phyloP scores from a whole-genome alignment of 768 basidiomycete species.

The Suillus plorans region DNA sequence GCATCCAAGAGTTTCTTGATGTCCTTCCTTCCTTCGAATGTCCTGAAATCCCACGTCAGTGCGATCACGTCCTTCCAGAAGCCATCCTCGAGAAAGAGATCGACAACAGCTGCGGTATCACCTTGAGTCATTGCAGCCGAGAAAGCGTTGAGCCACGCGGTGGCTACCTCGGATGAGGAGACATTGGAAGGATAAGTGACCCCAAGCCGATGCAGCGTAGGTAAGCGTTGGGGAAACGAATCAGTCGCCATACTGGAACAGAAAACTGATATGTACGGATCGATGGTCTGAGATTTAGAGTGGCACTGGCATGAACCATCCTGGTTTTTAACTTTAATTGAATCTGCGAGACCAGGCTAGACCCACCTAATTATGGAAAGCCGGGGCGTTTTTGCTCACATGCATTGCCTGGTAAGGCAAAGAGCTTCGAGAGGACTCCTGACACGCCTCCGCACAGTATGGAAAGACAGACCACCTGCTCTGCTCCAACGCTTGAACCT shows the following conservation, averaged over 20 bases:
- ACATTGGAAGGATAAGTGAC: conserved; percentile 18
- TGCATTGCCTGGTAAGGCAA: too few species aligned
- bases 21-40: conserved; percentile 39
- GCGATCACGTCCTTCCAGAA: conserved; percentile 56
- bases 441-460: too few species aligned
- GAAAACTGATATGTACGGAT: not conserved
- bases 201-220: conserved; percentile 27
- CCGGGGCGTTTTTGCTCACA: too few species aligned
- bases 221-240: conserved; percentile 25
- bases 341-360: too few species aligned
- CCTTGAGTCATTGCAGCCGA: conserved; percentile 21
- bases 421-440: too few species aligned
- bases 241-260: not conserved
- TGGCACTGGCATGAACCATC: too few species aligned
- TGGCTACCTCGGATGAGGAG: conserved; percentile 22
- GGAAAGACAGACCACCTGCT: too few species aligned
- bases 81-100: conserved; percentile 30
- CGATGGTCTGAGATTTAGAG: too few species aligned
- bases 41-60: conserved; percentile 57
- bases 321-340: too few species aligned
- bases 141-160: conserved; percentile 25
- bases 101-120: conserved; percentile 16
- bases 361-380: too few species aligned
- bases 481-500: too few species aligned
- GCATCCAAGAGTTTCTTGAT: conserved; percentile 41